Percentiles rank a stretch among this genome's conserved stretches.
phyloP scores from a whole-genome alignment of 179 eudicot species.

The Drosera spatulata region DNA sequence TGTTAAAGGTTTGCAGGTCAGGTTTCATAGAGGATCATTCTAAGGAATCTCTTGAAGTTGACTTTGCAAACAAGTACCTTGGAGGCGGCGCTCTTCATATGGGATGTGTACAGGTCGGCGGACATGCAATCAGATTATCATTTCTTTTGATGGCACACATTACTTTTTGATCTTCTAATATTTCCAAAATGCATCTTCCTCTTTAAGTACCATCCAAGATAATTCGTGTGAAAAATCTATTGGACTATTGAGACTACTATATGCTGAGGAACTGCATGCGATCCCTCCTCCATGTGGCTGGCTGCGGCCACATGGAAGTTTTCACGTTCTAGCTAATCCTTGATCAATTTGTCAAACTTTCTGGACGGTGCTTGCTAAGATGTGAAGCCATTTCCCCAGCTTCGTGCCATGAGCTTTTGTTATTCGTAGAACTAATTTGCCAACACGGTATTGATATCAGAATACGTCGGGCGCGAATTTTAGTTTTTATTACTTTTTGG shows the following conservation, averaged over 20 bases:
- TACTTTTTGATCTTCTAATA: too few relatives aligned
- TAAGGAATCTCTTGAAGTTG: slow-evolving; percentile 72
- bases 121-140: background rate
- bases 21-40: slow-evolving; percentile 88
- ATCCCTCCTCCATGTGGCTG: too few relatives aligned
- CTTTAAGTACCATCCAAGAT: too few relatives aligned
- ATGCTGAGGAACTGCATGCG: too few relatives aligned
- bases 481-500: too few relatives aligned
- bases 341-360: background rate
- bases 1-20: slow-evolving; percentile 41
- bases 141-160: background rate
- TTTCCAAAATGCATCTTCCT: too few relatives aligned
- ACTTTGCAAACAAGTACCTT: slow-evolving; percentile 84
- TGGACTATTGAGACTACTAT: too few relatives aligned
- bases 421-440: background rate
- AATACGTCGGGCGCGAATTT: too few relatives aligned
- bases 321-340: background rate
- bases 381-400: background rate
- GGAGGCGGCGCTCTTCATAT: slow-evolving; percentile 84
- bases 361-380: background rate
- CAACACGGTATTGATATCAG: background rate
- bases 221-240: too few relatives aligned
- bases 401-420: background rate
- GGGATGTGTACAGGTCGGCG: slow-evolving; percentile 88
- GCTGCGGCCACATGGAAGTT: too few relatives aligned